Percentiles rank a stretch among this genome's conserved stretches.
Evolutionary conservation across 192 early-diverging fungal species (phyloP).

Genomic region (Coemansia sp.): DNA sequence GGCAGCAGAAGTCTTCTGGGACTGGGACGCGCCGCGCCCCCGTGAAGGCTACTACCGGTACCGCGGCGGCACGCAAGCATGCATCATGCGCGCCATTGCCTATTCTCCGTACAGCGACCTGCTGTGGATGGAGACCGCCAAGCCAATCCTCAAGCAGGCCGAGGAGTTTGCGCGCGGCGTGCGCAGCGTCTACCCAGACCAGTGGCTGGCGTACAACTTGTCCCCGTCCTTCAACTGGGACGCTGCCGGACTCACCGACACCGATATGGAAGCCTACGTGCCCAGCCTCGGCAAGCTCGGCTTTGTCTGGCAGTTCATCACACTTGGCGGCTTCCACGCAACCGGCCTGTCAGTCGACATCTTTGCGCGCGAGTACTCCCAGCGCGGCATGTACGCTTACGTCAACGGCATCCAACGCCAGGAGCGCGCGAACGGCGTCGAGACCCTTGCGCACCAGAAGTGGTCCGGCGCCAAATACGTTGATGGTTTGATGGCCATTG

Average conservation of each 20-base stretch:
- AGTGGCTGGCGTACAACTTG: constrained; percentile 94
- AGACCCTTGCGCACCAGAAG: constrained; percentile 90
- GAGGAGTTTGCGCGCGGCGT: constrained; percentile 88
- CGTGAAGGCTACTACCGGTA: constrained; percentile 98
- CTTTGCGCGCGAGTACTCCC: constrained; percentile 86
- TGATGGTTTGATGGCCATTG: constrained; percentile 88
- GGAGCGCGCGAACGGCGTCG: constrained; percentile 86
- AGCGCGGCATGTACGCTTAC: constrained; percentile 92
- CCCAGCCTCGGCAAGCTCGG: constrained; percentile 82
- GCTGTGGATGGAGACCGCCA: constrained; percentile 98
- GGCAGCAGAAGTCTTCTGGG: constrained; percentile 65
- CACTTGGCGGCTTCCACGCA: constrained; percentile 92
- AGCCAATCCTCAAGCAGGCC: constrained; percentile 89
- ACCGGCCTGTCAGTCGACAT: constrained; percentile 82
- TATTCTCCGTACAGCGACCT: constrained; percentile 90
- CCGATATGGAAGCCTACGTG: constrained; percentile 84
- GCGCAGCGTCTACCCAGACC: constrained; percentile 70
- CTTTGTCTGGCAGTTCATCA: constrained; percentile 99
- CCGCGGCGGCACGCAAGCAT: constrained; percentile 89
- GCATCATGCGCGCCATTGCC: constrained; percentile 77
- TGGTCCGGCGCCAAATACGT: constrained; percentile 93
- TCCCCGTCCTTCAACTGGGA: constrained; percentile 99
- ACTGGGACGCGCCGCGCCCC: constrained; percentile 87
- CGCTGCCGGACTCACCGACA: constrained; percentile 89
- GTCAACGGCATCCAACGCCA: constrained; percentile 89